phyloP scores from a whole-genome alignment of 148 eudicot genomes.

The Pouteria glomerata region DNA sequence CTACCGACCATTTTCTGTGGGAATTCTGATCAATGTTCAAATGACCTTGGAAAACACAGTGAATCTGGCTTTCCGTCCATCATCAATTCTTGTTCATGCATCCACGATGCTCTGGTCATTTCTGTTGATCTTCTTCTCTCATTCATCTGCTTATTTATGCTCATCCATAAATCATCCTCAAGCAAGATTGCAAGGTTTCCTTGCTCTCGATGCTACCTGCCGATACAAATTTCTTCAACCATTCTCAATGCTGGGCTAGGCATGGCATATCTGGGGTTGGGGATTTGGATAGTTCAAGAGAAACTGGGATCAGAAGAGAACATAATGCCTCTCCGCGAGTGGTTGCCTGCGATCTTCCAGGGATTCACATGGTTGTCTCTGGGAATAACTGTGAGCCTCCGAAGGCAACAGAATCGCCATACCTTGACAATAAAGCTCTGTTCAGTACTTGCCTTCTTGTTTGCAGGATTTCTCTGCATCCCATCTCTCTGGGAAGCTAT shows the following conservation, averaged over 20 bases:
- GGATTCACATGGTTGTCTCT: conserved; percentile 21
- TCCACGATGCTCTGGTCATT: conserved; percentile 18
- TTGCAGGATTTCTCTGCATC: conserved; percentile 16
- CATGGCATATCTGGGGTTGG: conserved; percentile 13
- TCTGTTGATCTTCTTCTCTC: conserved; percentile 12
- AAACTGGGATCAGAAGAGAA: not conserved
- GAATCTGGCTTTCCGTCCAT: conserved; percentile 4
- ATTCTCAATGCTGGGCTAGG: conserved; percentile 19
- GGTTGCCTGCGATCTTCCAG: conserved; percentile 28
- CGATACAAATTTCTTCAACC: conserved; percentile 11
- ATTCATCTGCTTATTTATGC: not conserved
- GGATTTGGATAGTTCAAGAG: conserved; percentile 16
- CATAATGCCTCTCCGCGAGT: conserved; percentile 20
- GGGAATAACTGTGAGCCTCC: conserved; percentile 12
- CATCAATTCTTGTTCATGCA: conserved; percentile 19
- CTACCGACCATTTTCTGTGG: no score
- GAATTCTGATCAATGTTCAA: no score
- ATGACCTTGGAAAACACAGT: conserved; percentile 4
- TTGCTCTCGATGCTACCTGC: not conserved
- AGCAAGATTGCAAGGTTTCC: not conserved
- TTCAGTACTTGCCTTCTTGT: conserved; percentile 7
- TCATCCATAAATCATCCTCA: not conserved
- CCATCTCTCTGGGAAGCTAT: conserved; percentile 5
- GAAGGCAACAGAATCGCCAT: not conserved
- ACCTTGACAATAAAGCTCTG: not conserved